phyloP scores from a whole-genome alignment of 257 asterid species.

The Solanum clarkiae region DNA sequence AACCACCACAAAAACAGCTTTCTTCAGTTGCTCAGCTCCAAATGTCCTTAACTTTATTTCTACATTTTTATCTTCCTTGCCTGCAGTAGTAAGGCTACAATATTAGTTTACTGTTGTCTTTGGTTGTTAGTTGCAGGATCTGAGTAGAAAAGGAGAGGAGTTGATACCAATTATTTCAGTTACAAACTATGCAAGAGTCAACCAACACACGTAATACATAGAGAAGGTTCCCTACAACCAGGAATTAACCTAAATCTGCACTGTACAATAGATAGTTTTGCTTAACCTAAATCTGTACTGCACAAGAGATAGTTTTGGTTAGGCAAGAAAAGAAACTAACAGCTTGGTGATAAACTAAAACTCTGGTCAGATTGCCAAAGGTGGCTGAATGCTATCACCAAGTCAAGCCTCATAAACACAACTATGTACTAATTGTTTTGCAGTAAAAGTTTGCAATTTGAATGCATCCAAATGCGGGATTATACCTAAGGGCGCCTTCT shows the following conservation, averaged over 20 bases:
- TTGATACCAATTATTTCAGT: not conserved
- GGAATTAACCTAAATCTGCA: not conserved
- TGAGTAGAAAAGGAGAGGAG: not conserved
- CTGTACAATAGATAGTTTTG: not conserved
- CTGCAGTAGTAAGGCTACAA: conserved; percentile 20
- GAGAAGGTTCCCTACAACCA: not conserved
- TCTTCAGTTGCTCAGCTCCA: conserved; percentile 33
- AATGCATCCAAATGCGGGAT: not conserved
- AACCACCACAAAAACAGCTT: conserved; percentile 63
- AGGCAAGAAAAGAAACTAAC: not conserved
- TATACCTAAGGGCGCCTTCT: not conserved
- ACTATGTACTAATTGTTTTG: not conserved
- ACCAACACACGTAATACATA: not conserved
- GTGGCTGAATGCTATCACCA: not conserved
- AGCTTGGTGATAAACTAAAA: not conserved
- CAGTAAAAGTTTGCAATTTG: not conserved
- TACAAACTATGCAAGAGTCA: not conserved
- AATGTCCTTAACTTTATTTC: conserved; percentile 64
- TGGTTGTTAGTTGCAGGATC: not conserved
- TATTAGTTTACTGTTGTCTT: not conserved
- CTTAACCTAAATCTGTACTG: not conserved
- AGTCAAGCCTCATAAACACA: not conserved
- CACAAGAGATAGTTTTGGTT: not conserved
- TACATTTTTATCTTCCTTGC: conserved; percentile 71
- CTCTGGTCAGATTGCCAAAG: not conserved